phyloP scores from a whole-genome alignment of 257 asterid species.

The Paulownia fortunei region DNA sequence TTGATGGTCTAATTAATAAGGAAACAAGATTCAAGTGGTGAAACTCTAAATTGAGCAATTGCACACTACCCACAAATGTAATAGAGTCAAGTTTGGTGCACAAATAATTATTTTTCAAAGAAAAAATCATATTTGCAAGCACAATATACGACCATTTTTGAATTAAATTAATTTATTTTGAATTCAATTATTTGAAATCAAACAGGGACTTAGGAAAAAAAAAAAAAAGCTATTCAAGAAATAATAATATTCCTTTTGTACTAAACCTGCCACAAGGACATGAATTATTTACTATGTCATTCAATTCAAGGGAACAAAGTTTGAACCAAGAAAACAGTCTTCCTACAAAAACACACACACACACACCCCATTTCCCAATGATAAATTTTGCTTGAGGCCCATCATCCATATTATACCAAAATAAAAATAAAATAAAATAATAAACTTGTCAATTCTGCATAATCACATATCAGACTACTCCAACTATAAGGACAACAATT shows the following conservation, averaged over 20 bases:
- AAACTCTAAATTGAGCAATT: no score
- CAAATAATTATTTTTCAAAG: background rate
- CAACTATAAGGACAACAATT: constrained; percentile 24
- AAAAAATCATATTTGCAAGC: background rate
- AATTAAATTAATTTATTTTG: no score
- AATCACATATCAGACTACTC: constrained; percentile 17
- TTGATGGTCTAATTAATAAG: no score
- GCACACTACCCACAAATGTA: background rate
- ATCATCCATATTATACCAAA: no score
- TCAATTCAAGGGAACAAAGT: background rate
- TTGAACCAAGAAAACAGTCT: background rate
- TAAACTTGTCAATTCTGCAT: background rate
- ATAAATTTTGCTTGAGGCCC: background rate
- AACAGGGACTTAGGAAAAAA: background rate
- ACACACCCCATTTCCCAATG: background rate
- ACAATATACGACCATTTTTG: no score
- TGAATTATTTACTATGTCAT: no score
- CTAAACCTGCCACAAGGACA: background rate
- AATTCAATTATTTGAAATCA: background rate
- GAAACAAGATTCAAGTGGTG: no score
- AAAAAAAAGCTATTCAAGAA: background rate
- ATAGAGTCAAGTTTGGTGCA: background rate
- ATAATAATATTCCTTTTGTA: background rate
- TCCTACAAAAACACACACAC: no score
- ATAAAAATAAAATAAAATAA: background rate